A percentile compares a stretch with the other conserved stretches of the same genome.
phyloP scores from a whole-genome alignment of 2,329 filamentous ascomycete species.

The Calonectria henricotiae region DNA sequence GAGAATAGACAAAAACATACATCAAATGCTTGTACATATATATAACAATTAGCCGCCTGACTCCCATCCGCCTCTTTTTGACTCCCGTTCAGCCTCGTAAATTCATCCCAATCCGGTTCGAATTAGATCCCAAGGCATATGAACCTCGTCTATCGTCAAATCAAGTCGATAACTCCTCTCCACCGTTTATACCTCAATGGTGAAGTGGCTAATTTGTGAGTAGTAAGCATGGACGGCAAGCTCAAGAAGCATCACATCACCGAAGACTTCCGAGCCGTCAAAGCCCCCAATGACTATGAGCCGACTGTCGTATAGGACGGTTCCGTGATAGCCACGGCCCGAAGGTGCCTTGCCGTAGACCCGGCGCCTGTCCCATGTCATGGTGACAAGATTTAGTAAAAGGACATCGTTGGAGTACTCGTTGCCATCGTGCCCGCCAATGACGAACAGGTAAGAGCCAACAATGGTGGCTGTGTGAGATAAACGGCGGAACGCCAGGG shows the following conservation, averaged over 20 bases:
- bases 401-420: conserved; percentile 81
- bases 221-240: conserved; percentile 81
- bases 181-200: conserved; percentile 72
- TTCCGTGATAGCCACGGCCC: conserved; percentile 78
- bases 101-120: conserved; percentile 29
- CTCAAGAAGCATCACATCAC: conserved; percentile 78
- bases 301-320: conserved; percentile 77
- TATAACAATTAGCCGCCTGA: conserved; percentile 44
- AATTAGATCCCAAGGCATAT: conserved; percentile 34
- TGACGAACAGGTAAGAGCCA: conserved; percentile 79
- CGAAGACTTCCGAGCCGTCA: conserved; percentile 78
- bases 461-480: conserved; percentile 81
- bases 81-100: conserved; percentile 36
- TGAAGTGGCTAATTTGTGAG: conserved; percentile 82
- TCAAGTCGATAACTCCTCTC: conserved; percentile 20
- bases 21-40: conserved; percentile 45
- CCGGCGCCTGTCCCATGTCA: conserved; percentile 80
- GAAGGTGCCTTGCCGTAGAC: conserved; percentile 77
- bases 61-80: conserved; percentile 47
- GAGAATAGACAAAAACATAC: conserved; percentile 36
- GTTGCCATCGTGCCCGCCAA: conserved; percentile 80
- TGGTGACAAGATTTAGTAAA: conserved; percentile 79
- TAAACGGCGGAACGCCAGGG: conserved; percentile 75
- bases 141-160: conserved; percentile 18
- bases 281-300: conserved; percentile 78